A percentile compares a stretch with the other conserved stretches of the same genome.
phyloP scores from a whole-genome alignment of 1,139 yeast genomes.

The Scheffersomyces parashehatae region DNA sequence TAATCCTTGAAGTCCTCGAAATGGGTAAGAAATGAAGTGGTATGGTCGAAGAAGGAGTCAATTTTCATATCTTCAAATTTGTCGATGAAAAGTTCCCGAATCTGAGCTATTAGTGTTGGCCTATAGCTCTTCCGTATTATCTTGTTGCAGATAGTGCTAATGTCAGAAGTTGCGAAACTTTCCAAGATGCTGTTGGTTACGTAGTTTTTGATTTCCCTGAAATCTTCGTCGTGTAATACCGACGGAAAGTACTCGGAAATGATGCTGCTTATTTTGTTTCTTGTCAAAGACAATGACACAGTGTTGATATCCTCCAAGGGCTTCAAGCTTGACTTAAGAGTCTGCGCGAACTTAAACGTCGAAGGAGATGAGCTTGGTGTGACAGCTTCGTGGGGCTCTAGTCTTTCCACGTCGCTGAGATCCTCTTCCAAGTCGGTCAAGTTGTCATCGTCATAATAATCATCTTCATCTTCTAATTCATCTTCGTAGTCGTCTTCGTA shows the following conservation, averaged over 20 bases:
- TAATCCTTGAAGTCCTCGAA: slow-evolving; percentile 4
- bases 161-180: slow-evolving; percentile 10
- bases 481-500: background rate
- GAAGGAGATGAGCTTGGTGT: background rate
- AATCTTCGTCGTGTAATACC: slow-evolving; percentile 1
- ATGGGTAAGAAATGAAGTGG: slow-evolving; percentile 6
- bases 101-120: slow-evolving; percentile 11
- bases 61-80: slow-evolving; percentile 19
- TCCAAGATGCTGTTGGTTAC: slow-evolving; percentile 18
- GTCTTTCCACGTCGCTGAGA: background rate
- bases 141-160: slow-evolving; percentile 9
- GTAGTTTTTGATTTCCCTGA: slow-evolving; percentile 11
- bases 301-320: background rate
- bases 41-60: slow-evolving; percentile 15
- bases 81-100: slow-evolving; percentile 17
- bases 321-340: background rate
- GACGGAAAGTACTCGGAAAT: slow-evolving; percentile 11
- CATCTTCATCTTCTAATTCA: background rate
- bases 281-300: background rate
- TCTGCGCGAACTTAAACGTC: background rate
- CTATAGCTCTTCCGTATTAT: slow-evolving; percentile 11
- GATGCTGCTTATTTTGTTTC: background rate
- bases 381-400: slow-evolving; percentile 1
- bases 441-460: background rate
- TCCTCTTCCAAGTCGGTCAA: background rate